phyloP scores from a whole-genome alignment of 768 basidiomycete species.

The Naganishia vaughanmartiniae region DNA sequence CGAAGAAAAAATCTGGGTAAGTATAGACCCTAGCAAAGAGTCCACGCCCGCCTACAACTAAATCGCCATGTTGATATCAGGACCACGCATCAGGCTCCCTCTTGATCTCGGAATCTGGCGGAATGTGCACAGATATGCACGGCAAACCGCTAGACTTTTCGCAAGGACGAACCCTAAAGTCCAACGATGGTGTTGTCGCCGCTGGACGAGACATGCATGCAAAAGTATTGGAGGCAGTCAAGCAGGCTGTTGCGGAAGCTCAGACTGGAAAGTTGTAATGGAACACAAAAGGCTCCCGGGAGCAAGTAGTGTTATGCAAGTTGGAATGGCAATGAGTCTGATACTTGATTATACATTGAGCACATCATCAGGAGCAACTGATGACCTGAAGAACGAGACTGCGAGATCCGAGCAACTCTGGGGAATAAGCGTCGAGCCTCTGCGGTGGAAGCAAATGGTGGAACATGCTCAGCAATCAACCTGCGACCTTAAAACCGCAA shows the following conservation, averaged over 20 bases:
- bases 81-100: slow-evolving; percentile 87
- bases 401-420: no score
- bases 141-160: slow-evolving; percentile 80
- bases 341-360: no score
- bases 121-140: slow-evolving; percentile 77
- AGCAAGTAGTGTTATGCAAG: no score
- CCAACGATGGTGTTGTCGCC: slow-evolving; percentile 84
- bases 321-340: no score
- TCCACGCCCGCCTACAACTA: not conserved
- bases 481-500: no score
- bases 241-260: slow-evolving; percentile 58
- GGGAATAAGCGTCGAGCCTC: no score
- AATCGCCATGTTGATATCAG: slow-evolving; percentile 52
- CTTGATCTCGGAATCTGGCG: slow-evolving; percentile 84
- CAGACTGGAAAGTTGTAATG: slow-evolving; percentile 32
- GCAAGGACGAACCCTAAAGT: slow-evolving; percentile 75
- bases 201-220: slow-evolving; percentile 70
- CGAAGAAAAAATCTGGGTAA: slow-evolving; percentile 89
- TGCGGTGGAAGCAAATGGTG: no score
- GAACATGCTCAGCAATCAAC: no score
- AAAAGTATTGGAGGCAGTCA: slow-evolving; percentile 70
- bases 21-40: not conserved
- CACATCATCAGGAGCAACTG: no score
- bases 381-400: no score
- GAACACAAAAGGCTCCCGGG: no score